A percentile compares a stretch with the other conserved stretches of the same genome.
Evolutionary conservation across 768 basidiomycete genomes (phyloP).

Genomic region (button mushroom (Agaricus bisporus)): DNA sequence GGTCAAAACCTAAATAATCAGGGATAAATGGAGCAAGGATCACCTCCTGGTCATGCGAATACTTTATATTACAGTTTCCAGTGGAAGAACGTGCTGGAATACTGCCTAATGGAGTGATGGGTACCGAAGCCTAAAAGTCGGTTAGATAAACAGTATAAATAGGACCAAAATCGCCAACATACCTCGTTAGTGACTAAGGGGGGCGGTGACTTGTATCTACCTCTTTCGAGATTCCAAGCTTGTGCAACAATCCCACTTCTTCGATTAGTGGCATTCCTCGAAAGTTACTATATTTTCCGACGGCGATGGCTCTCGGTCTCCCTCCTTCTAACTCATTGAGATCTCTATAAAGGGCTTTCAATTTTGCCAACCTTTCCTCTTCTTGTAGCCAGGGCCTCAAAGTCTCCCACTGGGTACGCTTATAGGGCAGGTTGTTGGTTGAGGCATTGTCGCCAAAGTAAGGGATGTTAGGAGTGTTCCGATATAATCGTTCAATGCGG

Average conservation of each 20-base stretch:
- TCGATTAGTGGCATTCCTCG: neutral
- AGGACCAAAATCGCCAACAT: neutral
- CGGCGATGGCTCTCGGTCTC: neutral
- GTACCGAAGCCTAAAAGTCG: neutral
- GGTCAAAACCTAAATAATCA: too few species aligned
- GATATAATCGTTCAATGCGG: slow-evolving; percentile 8
- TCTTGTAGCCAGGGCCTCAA: slow-evolving; percentile 3
- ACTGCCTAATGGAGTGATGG: neutral
- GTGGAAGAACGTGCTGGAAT: too few species aligned
- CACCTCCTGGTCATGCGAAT: too few species aligned
- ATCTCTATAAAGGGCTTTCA: neutral
- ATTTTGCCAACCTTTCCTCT: neutral
- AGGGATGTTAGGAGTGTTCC: slow-evolving; percentile 11
- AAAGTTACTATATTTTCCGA: neutral
- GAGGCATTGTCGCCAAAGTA: neutral
- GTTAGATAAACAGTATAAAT: neutral
- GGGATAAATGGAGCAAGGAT: too few species aligned
- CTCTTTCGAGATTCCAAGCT: neutral
- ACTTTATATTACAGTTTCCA: too few species aligned
- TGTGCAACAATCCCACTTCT: neutral
- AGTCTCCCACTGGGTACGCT: neutral
- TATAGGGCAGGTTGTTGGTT: neutral
- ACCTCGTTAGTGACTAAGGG: neutral
- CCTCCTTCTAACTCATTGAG: neutral
- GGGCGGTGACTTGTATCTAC: neutral